Base-by-base conservation (phyloP, 164 flowering plant genomes). In the Santalum album region DNA sequence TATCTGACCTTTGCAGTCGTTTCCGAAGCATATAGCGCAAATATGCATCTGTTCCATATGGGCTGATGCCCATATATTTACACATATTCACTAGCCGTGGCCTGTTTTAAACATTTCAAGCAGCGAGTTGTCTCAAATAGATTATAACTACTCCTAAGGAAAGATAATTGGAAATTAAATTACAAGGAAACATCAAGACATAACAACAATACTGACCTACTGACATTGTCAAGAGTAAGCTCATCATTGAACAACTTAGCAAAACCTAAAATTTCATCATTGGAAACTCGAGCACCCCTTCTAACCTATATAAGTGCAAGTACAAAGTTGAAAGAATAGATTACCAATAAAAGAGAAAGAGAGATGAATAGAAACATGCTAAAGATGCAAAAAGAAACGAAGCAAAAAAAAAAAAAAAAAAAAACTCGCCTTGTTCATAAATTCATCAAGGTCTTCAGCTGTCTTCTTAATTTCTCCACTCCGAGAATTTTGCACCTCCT, bases 221-320 rank as follows among this genome's bases (percentile, higher is more conserved):
- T 89, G 64, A 92, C 83, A 54, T 92, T 92, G 76, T 92, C 99
- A 54, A 92, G 67, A 32, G 99, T 92, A 47, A 92, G 79, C 60
- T 92, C 99, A 64, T 92, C 95, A 68, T 92, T 89, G 67, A 92
- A 92, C 76, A 92, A 66, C 75, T 89, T 89, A 6, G 99, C 99
- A 75, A 92, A 92, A 50, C 84, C 82, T 59, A 92, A 71, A 61
- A 92, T 89, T 62, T 92, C 97, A 25, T 89, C 96, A 74, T 89
- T 92, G 22, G 87, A 77, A 18, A 89, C 95, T 60, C 63, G 58
- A 14, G 77, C 70, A 65, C 96, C 99, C 34, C 54, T 89, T 57
- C 96, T 78, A 43, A 87, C 91, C 96, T 92, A 73, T 55, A 49
- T 38, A 9, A 49, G 19, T 5, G 19, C 10, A 26, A n/a, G 25